These are phyloP conservation scores for Solanum hybrid DNA, from an alignment of 305 asterid genomes.

Conservation along the genomic window DNA sequence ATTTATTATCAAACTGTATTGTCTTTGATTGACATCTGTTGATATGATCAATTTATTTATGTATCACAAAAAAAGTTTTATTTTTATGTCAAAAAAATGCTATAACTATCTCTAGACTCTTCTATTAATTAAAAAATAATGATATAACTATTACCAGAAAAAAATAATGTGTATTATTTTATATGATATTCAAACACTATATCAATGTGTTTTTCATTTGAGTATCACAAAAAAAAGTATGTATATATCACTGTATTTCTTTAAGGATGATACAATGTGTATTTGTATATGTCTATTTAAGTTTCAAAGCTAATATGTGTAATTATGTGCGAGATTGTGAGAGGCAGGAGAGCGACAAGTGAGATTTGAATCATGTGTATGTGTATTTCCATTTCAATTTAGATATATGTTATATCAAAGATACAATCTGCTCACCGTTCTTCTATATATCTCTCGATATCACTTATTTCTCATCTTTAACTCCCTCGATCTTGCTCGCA, in stretches of 20 bases:
- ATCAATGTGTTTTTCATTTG: not conserved
- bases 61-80: not conserved
- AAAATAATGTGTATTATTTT: not conserved
- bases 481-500: not conserved
- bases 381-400: not conserved
- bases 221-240: not conserved
- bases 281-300: not conserved
- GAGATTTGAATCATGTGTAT: not conserved
- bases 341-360: not conserved
- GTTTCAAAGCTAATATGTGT: not conserved
- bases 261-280: not conserved
- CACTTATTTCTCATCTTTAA: not conserved
- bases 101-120: not conserved
- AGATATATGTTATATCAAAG: not conserved
- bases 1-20: not conserved
- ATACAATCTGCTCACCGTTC: not conserved
- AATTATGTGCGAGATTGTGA: not conserved
- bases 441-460: not conserved
- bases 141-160: not conserved
- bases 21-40: not conserved
- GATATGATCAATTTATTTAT: not conserved
- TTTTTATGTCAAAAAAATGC: not conserved
- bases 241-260: not conserved
- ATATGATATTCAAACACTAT: not conserved
- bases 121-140: no score